phyloP scores from a whole-genome alignment of 2,329 filamentous ascomycete genomes.

The Claviceps sp. region DNA sequence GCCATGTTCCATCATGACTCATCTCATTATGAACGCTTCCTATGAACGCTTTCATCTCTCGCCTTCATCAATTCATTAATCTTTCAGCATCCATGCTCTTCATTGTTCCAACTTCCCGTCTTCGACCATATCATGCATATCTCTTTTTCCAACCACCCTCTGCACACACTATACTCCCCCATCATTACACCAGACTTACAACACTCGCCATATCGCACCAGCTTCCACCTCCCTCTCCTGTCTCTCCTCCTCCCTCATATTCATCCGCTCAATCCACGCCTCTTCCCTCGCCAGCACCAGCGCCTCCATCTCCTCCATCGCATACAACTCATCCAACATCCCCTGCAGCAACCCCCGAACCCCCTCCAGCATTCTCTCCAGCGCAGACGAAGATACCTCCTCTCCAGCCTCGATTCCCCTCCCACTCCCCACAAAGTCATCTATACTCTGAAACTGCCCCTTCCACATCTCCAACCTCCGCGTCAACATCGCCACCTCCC shows the following conservation, averaged over 20 bases:
- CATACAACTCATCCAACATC: constrained; percentile 48
- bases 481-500: constrained; percentile 38
- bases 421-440: constrained; percentile 14
- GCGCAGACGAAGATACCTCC: constrained; percentile 16
- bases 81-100: no score
- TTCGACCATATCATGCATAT: no score
- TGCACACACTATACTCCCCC: no score
- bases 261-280: constrained; percentile 44
- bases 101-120: no score
- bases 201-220: constrained; percentile 35
- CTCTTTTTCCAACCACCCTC: no score
- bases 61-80: no score
- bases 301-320: constrained; percentile 48
- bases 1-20: no score
- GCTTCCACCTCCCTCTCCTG: constrained; percentile 22
- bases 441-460: constrained; percentile 31
- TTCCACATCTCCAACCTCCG: constrained; percentile 43
- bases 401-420: background rate
- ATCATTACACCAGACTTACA: constrained; percentile 9
- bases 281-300: constrained; percentile 43
- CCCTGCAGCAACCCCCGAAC: constrained; percentile 36
- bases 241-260: constrained; percentile 27
- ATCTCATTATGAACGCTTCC: no score
- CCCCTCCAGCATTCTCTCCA: constrained; percentile 33
- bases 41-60: no score